These are phyloP conservation scores for Pleodorina starrii DNA, from an alignment of 139 green algal genomes.

Conservation along the genomic window DNA sequence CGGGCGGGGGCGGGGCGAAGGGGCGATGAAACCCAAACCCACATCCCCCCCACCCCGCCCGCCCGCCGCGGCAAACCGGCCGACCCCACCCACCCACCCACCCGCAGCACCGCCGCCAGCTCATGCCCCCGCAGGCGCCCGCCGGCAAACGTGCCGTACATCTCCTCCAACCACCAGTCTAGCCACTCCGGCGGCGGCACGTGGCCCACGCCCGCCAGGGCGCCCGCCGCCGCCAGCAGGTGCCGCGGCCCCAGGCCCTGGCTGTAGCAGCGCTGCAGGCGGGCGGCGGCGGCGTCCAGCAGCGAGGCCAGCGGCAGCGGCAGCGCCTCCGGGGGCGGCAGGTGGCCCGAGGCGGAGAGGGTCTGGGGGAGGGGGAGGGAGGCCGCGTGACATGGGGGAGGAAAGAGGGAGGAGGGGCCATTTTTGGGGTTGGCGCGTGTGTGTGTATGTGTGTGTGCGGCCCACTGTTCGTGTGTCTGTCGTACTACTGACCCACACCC, in stretches of 20 bases:
- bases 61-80: too few relatives aligned
- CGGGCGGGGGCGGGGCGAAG: too few relatives aligned
- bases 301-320: slow-evolving; percentile 3
- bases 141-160: not conserved
- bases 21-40: too few relatives aligned
- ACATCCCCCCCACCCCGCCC: too few relatives aligned
- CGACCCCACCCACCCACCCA: too few relatives aligned
- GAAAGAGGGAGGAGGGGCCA: not conserved
- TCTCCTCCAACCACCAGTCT: slow-evolving; percentile 42
- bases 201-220: slow-evolving; percentile 12
- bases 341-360: slow-evolving; percentile 13
- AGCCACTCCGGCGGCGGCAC: not conserved
- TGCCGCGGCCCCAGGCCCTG: slow-evolving; percentile 7
- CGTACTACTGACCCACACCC: too few relatives aligned
- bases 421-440: not conserved
- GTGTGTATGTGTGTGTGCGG: not conserved
- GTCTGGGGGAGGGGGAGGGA: not conserved
- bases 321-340: not conserved
- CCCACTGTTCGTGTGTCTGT: too few relatives aligned
- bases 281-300: not conserved
- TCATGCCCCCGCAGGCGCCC: not conserved
- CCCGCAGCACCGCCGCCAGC: slow-evolving; percentile 6
- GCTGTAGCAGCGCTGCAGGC: slow-evolving; percentile 36
- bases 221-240: not conserved
- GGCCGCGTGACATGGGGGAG: too few relatives aligned